A percentile compares a stretch with the other conserved stretches of the same genome.
phyloP scores from a whole-genome alignment of 495 filamentous ascomycete species.

The Podospora didyma region DNA sequence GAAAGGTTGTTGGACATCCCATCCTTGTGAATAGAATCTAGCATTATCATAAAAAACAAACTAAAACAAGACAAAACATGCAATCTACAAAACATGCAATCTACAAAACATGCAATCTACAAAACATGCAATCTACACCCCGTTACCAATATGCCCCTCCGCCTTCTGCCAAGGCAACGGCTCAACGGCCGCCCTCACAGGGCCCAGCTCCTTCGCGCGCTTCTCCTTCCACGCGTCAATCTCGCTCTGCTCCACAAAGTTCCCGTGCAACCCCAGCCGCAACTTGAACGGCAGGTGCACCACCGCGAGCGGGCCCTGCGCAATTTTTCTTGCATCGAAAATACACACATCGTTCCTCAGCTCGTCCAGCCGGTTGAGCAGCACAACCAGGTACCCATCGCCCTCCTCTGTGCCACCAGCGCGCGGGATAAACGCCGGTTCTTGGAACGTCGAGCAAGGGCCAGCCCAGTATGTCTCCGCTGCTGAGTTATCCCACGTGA shows the following conservation, averaged over 20 bases:
- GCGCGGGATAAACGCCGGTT: constrained; percentile 50
- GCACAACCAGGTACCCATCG: constrained; percentile 47
- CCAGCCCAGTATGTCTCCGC: constrained; percentile 38
- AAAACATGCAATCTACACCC: too few relatives aligned
- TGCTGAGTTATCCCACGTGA: constrained; percentile 23
- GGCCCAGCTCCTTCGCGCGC: background rate
- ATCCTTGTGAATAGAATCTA: too few relatives aligned
- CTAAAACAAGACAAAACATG: too few relatives aligned
- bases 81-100: too few relatives aligned
- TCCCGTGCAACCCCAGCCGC: constrained; percentile 35
- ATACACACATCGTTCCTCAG: constrained; percentile 44
- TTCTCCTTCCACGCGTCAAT: constrained; percentile 31
- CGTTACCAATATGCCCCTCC: too few relatives aligned
- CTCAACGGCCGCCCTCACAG: background rate
- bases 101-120: too few relatives aligned
- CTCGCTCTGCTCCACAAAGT: constrained; percentile 38
- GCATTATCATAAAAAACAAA: too few relatives aligned
- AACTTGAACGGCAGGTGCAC: constrained; percentile 37
- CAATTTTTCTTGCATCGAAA: constrained; percentile 37
- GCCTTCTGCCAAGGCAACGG: background rate
- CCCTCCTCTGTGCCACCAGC: constrained; percentile 34
- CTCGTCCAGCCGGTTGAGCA: constrained; percentile 46
- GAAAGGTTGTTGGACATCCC: too few relatives aligned
- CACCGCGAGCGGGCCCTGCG: constrained; percentile 35
- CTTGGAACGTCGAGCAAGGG: constrained; percentile 45